These are phyloP conservation scores for Tolypocladium ovalisporum DNA, from an alignment of 2,329 filamentous ascomycete species.

Conservation along the genomic window DNA sequence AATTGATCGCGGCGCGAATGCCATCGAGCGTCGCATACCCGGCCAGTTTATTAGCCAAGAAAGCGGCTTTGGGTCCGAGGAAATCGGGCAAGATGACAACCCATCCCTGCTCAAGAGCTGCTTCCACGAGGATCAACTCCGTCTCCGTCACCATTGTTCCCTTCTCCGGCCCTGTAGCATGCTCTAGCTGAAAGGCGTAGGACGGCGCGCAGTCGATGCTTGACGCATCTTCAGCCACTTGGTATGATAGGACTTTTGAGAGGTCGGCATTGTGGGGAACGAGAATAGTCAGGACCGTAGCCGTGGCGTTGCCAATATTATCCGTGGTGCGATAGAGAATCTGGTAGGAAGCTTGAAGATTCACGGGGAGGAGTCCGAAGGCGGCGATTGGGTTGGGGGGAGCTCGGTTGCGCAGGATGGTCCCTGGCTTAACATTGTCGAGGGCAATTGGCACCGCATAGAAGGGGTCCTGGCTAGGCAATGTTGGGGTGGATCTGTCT, in stretches of 20 bases:
- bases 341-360: slow-evolving; percentile 14
- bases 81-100: slow-evolving; percentile 39
- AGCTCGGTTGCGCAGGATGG: not conserved
- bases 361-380: not conserved
- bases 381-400: not conserved
- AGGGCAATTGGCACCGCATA: not conserved
- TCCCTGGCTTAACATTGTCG: not conserved
- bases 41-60: slow-evolving; percentile 25
- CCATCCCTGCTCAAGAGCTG: slow-evolving; percentile 30
- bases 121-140: slow-evolving; percentile 12
- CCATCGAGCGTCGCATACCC: slow-evolving; percentile 32
- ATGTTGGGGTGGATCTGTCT: not conserved
- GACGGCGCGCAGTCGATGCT: slow-evolving; percentile 21
- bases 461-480: not conserved
- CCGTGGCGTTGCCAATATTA: slow-evolving; percentile 19
- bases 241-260: slow-evolving; percentile 26
- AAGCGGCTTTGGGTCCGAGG: slow-evolving; percentile 30
- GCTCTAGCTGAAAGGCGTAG: slow-evolving; percentile 9
- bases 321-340: slow-evolving; percentile 29
- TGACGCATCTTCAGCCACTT: slow-evolving; percentile 28
- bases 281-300: slow-evolving; percentile 26
- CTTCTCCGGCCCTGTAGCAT: slow-evolving; percentile 17
- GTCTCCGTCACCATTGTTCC: slow-evolving; percentile 16
- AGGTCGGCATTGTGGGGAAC: slow-evolving; percentile 19
- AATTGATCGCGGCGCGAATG: slow-evolving; percentile 26